A percentile compares a stretch with the other conserved stretches of the same genome.
phyloP scores from a whole-genome alignment of 2,329 filamentous ascomycete genomes.

The Capronia americana region DNA sequence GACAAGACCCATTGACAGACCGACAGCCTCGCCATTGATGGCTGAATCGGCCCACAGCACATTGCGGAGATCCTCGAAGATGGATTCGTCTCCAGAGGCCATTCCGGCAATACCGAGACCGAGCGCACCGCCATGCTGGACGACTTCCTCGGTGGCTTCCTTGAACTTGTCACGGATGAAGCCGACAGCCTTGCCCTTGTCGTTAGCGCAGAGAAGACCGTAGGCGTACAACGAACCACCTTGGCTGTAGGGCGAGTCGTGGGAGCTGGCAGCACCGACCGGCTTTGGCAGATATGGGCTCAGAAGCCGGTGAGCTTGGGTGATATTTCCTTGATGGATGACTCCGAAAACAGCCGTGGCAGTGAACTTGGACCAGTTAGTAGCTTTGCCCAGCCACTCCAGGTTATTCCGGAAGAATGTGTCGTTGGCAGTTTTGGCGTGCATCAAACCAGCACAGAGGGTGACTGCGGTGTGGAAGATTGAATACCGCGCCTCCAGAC shows the following conservation, averaged over 20 bases:
- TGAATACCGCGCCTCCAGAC: conserved; percentile 91
- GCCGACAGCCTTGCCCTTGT: conserved; percentile 79
- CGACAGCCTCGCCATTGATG: conserved; percentile 94
- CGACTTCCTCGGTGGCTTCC: conserved; percentile 71
- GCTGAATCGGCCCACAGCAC: conserved; percentile 94
- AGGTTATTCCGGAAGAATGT: conserved; percentile 98
- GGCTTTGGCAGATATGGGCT: conserved; percentile 89
- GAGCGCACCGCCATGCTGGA: conserved; percentile 94
- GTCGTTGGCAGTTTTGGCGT: conserved; percentile 96
- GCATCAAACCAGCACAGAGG: conserved; percentile 99
- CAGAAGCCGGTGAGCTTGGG: conserved; percentile 88
- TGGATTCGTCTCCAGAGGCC: conserved; percentile 88
- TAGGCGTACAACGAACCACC: conserved; percentile 95
- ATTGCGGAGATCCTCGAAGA: conserved; percentile 88
- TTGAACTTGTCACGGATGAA: conserved; percentile 55
- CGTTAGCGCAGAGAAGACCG: conserved; percentile 95
- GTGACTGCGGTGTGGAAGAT: conserved; percentile 98
- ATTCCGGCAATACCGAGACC: conserved; percentile 96
- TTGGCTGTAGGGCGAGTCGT: conserved; percentile 91
- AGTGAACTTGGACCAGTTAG: conserved; percentile 99
- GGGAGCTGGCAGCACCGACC: conserved; percentile 67
- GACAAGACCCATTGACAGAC: conserved; percentile 93
- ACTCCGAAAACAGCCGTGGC: conserved; percentile 95
- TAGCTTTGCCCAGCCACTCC: conserved; percentile 96
- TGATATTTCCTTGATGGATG: conserved; percentile 93